A percentile compares a stretch with the other conserved stretches of the same genome.
phyloP scores from a whole-genome alignment of 352 stramenopile species.

The Pythium phragmiticola region DNA sequence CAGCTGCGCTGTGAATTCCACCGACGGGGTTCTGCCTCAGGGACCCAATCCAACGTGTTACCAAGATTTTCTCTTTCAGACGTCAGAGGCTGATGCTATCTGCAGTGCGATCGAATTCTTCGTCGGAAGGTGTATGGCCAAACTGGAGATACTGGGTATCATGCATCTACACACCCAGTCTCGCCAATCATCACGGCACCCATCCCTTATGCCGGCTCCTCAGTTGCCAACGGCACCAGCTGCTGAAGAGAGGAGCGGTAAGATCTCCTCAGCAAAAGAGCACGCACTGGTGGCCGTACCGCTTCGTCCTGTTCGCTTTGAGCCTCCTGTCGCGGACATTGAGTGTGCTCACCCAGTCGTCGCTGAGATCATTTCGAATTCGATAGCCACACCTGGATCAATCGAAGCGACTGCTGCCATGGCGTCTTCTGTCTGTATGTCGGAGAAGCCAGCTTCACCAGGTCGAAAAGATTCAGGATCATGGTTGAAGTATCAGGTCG shows the following conservation, averaged over 20 bases:
- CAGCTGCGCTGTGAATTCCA: slow-evolving; percentile 30
- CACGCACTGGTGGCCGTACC: not conserved
- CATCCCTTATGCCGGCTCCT: slow-evolving; percentile 5
- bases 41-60: slow-evolving; percentile 7
- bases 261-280: not conserved
- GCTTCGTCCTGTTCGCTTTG: slow-evolving; percentile 8
- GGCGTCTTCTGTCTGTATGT: not conserved
- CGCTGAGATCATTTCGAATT: not conserved
- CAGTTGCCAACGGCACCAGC: not conserved
- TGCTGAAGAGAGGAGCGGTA: not conserved
- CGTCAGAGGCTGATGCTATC: slow-evolving; percentile 44
- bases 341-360: not conserved
- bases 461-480: not conserved
- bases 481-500: not conserved
- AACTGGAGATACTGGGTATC: slow-evolving; percentile 47
- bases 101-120: slow-evolving; percentile 80
- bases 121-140: slow-evolving; percentile 76
- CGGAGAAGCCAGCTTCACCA: not conserved
- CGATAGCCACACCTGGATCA: not conserved
- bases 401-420: not conserved
- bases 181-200: slow-evolving; percentile 9
- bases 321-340: not conserved
- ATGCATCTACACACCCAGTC: slow-evolving; percentile 9
- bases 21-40: not conserved
- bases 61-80: slow-evolving; percentile 62